phyloP scores from a whole-genome alignment of 306 rosid species.

The Phaseolus lunatus region DNA sequence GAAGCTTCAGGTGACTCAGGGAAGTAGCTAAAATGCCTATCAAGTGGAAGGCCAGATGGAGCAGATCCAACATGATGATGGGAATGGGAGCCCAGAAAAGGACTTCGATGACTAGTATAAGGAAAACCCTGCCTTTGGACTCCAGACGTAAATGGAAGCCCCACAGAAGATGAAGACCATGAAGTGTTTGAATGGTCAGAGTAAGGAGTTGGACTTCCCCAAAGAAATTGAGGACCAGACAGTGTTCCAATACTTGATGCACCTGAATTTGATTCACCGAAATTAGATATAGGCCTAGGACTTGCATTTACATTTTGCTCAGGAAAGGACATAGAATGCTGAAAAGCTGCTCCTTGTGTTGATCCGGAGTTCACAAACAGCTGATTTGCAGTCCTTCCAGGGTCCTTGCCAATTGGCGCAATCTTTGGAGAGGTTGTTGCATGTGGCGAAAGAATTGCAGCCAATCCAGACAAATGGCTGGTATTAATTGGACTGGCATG shows the following conservation, averaged over 20 bases:
- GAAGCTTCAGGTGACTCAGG: constrained; percentile 87
- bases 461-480: constrained; percentile 80
- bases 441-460: constrained; percentile 82
- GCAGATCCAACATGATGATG: constrained; percentile 93
- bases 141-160: constrained; percentile 69
- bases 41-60: constrained; percentile 83
- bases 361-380: constrained; percentile 57
- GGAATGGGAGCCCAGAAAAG: constrained; percentile 67
- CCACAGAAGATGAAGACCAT: constrained; percentile 71
- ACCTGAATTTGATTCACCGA: constrained; percentile 63
- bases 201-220: constrained; percentile 91
- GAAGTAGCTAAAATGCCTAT: constrained; percentile 77
- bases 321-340: constrained; percentile 71
- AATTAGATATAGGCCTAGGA: constrained; percentile 68
- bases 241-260: constrained; percentile 78
- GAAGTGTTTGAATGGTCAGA: constrained; percentile 67
- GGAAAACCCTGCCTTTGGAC: constrained; percentile 80
- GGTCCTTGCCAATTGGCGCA: constrained; percentile 93
- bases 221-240: constrained; percentile 93
- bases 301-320: constrained; percentile 70
- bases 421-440: constrained; percentile 71
- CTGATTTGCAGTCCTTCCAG: constrained; percentile 65
- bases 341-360: constrained; percentile 66
- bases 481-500: constrained; percentile 70
- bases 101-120: constrained; percentile 56